phyloP scores from a whole-genome alignment of 768 basidiomycete species.

The Clathrus columnatus region DNA sequence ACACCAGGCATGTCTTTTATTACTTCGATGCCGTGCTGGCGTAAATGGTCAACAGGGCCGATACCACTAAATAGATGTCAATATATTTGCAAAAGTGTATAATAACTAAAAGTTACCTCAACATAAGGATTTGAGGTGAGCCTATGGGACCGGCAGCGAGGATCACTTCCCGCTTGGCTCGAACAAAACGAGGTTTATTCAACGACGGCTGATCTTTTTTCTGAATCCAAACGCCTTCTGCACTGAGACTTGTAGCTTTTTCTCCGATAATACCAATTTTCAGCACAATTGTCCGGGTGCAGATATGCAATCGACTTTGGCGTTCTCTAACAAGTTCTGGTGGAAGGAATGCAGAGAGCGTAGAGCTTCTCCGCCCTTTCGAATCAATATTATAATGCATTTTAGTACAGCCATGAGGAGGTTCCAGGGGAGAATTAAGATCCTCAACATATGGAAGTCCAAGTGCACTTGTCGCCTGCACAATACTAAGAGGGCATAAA shows the following conservation, averaged over 20 bases:
- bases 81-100: not conserved
- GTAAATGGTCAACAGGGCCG: constrained; percentile 10
- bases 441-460: not conserved
- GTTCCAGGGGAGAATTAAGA: not conserved
- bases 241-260: not conserved
- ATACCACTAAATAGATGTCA: constrained; percentile 9
- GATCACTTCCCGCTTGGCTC: constrained; percentile 15
- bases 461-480: not conserved
- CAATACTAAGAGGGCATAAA: not conserved
- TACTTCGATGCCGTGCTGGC: not conserved
- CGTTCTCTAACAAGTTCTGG: not conserved
- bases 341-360: not conserved
- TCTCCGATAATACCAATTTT: not conserved
- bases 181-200: not conserved
- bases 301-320: not conserved
- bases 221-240: not conserved
- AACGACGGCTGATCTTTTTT: not conserved
- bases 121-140: constrained; percentile 18
- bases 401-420: not conserved
- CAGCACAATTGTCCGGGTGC: not conserved
- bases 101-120: constrained; percentile 16
- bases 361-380: not conserved
- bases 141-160: constrained; percentile 17
- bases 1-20: not conserved
- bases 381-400: not conserved